These are phyloP conservation scores for Colletotrichum endophyticum DNA, from an alignment of 2,329 filamentous ascomycete genomes.

Conservation along the genomic window DNA sequence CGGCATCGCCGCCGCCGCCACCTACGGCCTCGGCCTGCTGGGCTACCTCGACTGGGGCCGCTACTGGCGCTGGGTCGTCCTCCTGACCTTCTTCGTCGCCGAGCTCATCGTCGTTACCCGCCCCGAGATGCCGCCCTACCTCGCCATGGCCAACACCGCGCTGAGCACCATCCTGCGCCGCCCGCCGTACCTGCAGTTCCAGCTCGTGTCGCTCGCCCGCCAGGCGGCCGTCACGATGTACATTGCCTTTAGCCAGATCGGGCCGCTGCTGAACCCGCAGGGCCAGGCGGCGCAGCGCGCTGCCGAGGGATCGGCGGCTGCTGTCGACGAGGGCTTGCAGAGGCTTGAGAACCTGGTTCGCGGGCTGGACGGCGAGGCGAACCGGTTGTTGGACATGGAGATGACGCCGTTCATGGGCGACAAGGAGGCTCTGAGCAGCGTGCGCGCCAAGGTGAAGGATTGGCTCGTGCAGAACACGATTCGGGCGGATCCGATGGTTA, in stretches of 20 bases:
- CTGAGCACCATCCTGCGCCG: slow-evolving; percentile 45
- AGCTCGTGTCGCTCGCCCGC: slow-evolving; percentile 77
- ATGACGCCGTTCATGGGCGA: slow-evolving; percentile 83
- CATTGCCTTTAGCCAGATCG: slow-evolving; percentile 83
- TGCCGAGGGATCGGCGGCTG: slow-evolving; percentile 26
- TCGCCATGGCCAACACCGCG: slow-evolving; percentile 47
- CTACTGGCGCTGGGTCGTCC: slow-evolving; percentile 68
- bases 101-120: slow-evolving; percentile 63
- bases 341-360: slow-evolving; percentile 66
- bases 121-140: slow-evolving; percentile 53
- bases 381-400: slow-evolving; percentile 76
- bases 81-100: slow-evolving; percentile 57
- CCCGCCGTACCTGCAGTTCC: slow-evolving; percentile 80
- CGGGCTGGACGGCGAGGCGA: slow-evolving; percentile 71
- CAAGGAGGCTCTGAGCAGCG: slow-evolving; percentile 62
- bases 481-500: slow-evolving; percentile 78
- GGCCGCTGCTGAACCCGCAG: slow-evolving; percentile 64
- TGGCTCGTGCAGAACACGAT: slow-evolving; percentile 90
- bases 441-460: slow-evolving; percentile 78
- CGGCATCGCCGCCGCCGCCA: slow-evolving; percentile 55
- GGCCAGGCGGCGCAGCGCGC: slow-evolving; percentile 30
- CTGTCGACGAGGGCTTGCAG: slow-evolving; percentile 56
- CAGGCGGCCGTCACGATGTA: slow-evolving; percentile 80
- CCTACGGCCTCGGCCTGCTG: slow-evolving; percentile 66
- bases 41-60: slow-evolving; percentile 72